Conservation (phyloP, 139 green algal species). For the Chlamydomonas schloesseri region DNA sequence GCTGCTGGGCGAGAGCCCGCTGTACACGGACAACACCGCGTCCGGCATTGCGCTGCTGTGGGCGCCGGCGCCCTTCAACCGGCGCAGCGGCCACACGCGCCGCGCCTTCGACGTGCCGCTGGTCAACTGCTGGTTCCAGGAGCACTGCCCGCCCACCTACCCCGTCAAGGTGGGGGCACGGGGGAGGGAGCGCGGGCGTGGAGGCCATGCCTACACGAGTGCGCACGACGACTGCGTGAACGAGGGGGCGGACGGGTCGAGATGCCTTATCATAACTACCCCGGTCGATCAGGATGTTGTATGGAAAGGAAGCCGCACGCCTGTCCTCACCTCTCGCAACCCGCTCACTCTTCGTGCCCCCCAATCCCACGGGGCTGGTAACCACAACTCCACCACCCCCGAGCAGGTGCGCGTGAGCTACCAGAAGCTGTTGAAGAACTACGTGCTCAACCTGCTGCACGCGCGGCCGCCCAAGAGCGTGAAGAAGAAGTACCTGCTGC, state of each 20-base stretch:
- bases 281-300: too few relatives aligned
- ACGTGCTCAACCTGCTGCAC: constrained; percentile 98
- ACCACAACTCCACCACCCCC: too few relatives aligned
- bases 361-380: too few relatives aligned
- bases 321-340: too few relatives aligned
- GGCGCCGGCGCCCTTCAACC: constrained; percentile 96
- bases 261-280: too few relatives aligned
- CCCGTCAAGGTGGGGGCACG: constrained; percentile 83
- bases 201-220: too few relatives aligned
- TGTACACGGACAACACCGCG: constrained; percentile 92
- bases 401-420: constrained; percentile 97
- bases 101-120: constrained; percentile 96
- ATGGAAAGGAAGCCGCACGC: too few relatives aligned
- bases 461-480: constrained; percentile 87
- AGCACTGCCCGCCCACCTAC: constrained; percentile 92
- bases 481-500: constrained; percentile 97
- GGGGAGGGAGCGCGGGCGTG: too few relatives aligned
- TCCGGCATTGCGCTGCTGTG: constrained; percentile 95
- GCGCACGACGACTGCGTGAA: too few relatives aligned
- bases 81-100: constrained; percentile 87
- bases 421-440: constrained; percentile 99
- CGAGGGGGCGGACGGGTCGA: too few relatives aligned
- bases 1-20: constrained; percentile 72
- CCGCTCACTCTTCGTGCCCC: neutral
- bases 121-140: constrained; percentile 94